Conservation (phyloP, 2,329 filamentous ascomycete species). For the Ophiosphaerella narmari region DNA sequence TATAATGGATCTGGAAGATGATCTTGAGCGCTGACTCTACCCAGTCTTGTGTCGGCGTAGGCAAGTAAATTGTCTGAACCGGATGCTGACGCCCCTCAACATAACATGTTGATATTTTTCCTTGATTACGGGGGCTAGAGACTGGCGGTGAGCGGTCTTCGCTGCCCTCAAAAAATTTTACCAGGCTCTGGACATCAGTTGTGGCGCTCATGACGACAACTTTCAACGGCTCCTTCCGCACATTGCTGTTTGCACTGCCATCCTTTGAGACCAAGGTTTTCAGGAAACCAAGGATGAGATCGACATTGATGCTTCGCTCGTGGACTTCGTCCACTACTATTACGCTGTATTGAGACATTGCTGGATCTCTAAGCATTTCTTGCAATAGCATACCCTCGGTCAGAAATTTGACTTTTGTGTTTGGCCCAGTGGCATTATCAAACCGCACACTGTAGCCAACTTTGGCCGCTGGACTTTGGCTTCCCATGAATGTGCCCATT, state of each 20-base stretch:
- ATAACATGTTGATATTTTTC: slow-evolving; percentile 57
- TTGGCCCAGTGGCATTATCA: slow-evolving; percentile 80
- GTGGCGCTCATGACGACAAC: slow-evolving; percentile 97
- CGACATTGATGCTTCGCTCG: slow-evolving; percentile 87
- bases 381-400: slow-evolving; percentile 97
- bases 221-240: slow-evolving; percentile 68
- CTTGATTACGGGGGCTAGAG: background rate
- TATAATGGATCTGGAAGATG: slow-evolving; percentile 84
- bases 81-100: slow-evolving; percentile 89
- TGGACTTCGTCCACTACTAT: slow-evolving; percentile 96
- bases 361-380: slow-evolving; percentile 85
- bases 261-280: slow-evolving; percentile 72
- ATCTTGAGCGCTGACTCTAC: slow-evolving; percentile 79
- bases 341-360: slow-evolving; percentile 82
- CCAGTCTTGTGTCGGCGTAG: slow-evolving; percentile 76
- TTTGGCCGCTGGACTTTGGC: slow-evolving; percentile 61
- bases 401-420: slow-evolving; percentile 88
- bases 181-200: slow-evolving; percentile 80
- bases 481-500: slow-evolving; percentile 68
- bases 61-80: slow-evolving; percentile 77
- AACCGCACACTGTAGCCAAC: slow-evolving; percentile 97
- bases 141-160: slow-evolving; percentile 3
- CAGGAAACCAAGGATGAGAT: slow-evolving; percentile 86
- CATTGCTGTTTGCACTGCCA: slow-evolving; percentile 69
- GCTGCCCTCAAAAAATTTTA: slow-evolving; percentile 69